Evolutionary conservation across 192 early-diverging fungal species (phyloP), one percentile per base, ranked within the genome.

Genomic region (Obelidium mucronatum): DNA sequence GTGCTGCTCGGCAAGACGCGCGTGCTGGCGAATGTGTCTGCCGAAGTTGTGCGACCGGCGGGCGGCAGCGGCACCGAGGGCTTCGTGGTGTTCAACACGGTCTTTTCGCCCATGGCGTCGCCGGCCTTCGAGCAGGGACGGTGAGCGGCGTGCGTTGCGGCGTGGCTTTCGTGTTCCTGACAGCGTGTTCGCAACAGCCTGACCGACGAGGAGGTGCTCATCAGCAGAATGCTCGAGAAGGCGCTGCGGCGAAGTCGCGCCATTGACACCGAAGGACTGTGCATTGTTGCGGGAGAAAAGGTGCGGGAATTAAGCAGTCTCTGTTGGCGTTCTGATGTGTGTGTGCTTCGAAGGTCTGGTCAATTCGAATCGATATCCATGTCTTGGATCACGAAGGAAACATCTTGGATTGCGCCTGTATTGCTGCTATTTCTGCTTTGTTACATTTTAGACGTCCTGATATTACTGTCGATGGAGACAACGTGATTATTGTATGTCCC

Each of bases 321-420:
- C n/a, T 54, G 30, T 51, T 35, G 31, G 80, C 31, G 8, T 70
- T 48, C 59, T 28, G 33, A 66, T 56, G 34, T 39, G 34, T 42
- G 30, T 22, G n/a, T n/a, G n/a, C n/a, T n/a, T n/a, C 40, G 2
- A 30, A 82, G 80, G 94, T 98, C 13, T 99, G 98, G 98, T 83
- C 86, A 24, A 85, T 99, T 37, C 91, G 93, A 3, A 88, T 98
- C 22, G 96, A 98, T 79, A 78, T 98, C 39, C 92, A 93, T 48
- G 94, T 98, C 67, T 80, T 99, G 51, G 96, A 98, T 79, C 88
- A 98, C 76, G 93, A 95, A 71, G 98, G 98, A 56, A 99, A 98
- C 80, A 78, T 98, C 70, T 78, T 94, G 15, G 98, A 99, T 72
- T 94, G 93, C 19, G 96, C 95, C 0, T 92, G 93, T 42, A 91